Evolutionary conservation across 345 rosid genomes (phyloP), one percentile per base, ranked within the genome.

Genomic region (Lepidium aucheri): DNA sequence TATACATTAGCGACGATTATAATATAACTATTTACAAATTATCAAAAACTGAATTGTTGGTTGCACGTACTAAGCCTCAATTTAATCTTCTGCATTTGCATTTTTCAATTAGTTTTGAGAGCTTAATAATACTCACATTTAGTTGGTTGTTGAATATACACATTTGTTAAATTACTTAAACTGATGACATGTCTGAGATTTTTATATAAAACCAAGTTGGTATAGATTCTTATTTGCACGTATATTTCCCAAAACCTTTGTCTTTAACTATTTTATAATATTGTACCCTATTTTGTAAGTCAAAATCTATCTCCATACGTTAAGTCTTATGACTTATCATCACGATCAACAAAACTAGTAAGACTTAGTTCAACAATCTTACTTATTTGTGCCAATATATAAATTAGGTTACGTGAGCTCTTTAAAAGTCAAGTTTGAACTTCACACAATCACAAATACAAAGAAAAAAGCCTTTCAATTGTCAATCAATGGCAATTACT

Each of bases 401-500:
- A 20, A 3, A 20, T 44, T 34, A 55, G 9, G 26, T 24, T 24
- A 26, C 4, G 30, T 24, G 47, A 24, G 14, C 41, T 44, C 39
- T 30, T 43, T 54, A 63, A 22, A 61, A 53, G 20, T 42, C 17
- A 47, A 42, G 6, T 3, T 1, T 26, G 16, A 60, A 41, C 20
- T 5, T 9, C 67, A 67, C 8, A 65, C 69, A 35, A 15, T 1
- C 32, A n/a, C n/a, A 35, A 17, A 34, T 6, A 22, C 22, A 53
- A 13, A 14, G 24, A 5, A 33, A 59, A 20, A 36, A 64, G 28
- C 57, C 30, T 41, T 61, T 42, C 9, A 42, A 33, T 42, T 60
- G 14, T 5, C 10, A 33, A 72, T 64, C 70, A 72, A 72, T 72
- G 76, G 61, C 70, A 58, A 49, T 14, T 22, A 24, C 66, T 33